phyloP scores from a whole-genome alignment of 257 asterid species.

The Leonotis leonurus region DNA sequence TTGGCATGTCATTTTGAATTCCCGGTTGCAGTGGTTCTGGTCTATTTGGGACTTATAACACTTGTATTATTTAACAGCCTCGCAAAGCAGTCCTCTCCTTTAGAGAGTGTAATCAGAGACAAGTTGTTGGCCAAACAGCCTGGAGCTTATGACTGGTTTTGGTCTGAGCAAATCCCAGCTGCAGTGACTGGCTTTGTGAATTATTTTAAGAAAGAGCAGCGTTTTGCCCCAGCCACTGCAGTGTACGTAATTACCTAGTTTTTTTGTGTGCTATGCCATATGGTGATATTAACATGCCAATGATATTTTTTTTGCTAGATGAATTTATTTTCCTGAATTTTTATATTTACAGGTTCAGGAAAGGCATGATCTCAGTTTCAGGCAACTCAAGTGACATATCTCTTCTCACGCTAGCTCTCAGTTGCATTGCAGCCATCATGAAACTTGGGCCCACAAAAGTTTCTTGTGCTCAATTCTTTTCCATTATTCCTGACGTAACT shows the following conservation, averaged over 20 bases:
- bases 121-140: constrained; percentile 71
- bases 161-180: constrained; percentile 79
- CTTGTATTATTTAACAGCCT: constrained; percentile 43
- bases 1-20: constrained; percentile 8
- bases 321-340: constrained; percentile 8
- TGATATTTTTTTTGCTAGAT: constrained; percentile 8
- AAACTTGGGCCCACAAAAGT: constrained; percentile 92
- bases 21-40: constrained; percentile 10
- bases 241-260: constrained; percentile 42
- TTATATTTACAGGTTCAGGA: constrained; percentile 46
- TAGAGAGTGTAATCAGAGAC: constrained; percentile 72
- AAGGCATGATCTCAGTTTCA: constrained; percentile 39
- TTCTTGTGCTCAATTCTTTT: constrained; percentile 75
- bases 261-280: not conserved
- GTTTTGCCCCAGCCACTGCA: constrained; percentile 55
- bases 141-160: constrained; percentile 76
- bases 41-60: constrained; percentile 11
- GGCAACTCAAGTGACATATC: constrained; percentile 64
- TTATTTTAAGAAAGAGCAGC: constrained; percentile 65
- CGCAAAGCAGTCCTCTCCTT: constrained; percentile 68
- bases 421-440: constrained; percentile 81
- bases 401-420: constrained; percentile 79
- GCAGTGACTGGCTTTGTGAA: constrained; percentile 60
- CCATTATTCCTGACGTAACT: constrained; percentile 56
- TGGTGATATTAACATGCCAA: not conserved